phyloP scores from a whole-genome alignment of 169 alveolate genomes.

The Plasmodium adleri region DNA sequence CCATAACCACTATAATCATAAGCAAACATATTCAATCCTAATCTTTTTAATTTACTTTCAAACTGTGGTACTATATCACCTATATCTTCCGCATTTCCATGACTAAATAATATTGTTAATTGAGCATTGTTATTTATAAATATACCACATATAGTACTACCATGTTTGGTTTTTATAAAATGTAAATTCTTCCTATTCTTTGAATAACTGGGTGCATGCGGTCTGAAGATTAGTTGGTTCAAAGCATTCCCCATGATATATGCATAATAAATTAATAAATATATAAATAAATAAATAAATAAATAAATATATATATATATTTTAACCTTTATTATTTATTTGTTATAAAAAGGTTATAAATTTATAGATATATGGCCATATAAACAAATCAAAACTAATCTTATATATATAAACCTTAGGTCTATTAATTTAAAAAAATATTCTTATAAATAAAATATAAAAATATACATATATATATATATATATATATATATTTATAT shows the following conservation, averaged over 20 bases:
- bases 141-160: constrained; percentile 81
- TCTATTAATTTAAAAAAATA: too few relatives aligned
- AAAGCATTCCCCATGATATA: constrained; percentile 83
- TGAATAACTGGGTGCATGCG: constrained; percentile 83
- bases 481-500: too few relatives aligned
- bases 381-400: too few relatives aligned
- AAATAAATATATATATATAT: background rate
- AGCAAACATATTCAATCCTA: constrained; percentile 85
- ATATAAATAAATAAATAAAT: background rate
- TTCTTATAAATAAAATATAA: too few relatives aligned
- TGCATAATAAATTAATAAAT: background rate
- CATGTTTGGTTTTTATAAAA: constrained; percentile 82
- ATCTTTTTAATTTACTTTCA: constrained; percentile 71
- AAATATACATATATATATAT: too few relatives aligned
- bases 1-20: constrained; percentile 92
- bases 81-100: constrained; percentile 93
- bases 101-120: constrained; percentile 89
- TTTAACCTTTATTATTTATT: too few relatives aligned
- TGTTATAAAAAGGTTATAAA: too few relatives aligned
- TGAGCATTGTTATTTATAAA: constrained; percentile 82
- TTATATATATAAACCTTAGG: too few relatives aligned
- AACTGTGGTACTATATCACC: constrained; percentile 84
- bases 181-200: constrained; percentile 80
- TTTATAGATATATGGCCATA: too few relatives aligned
- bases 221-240: constrained; percentile 81